These are phyloP conservation scores for Raphanus sativus DNA, from an alignment of 345 rosid species.

Conservation along the genomic window DNA sequence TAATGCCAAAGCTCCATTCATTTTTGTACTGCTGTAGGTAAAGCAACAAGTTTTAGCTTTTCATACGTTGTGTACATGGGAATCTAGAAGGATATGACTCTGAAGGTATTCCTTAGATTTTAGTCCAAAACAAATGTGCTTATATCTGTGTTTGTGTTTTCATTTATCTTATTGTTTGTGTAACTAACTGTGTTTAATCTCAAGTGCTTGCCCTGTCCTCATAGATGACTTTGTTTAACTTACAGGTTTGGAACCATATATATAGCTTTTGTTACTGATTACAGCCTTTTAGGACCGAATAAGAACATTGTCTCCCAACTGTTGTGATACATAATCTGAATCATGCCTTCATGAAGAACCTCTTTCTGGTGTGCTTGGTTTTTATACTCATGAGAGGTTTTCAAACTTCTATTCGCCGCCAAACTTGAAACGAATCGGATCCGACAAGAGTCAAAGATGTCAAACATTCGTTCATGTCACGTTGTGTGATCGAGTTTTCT, in stretches of 20 bases:
- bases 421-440: conserved; percentile 51
- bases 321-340: conserved; percentile 62
- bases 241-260: conserved; percentile 59
- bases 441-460: conserved; percentile 47
- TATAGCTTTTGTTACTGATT: neutral
- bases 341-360: conserved; percentile 48
- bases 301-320: conserved; percentile 47
- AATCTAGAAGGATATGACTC: conserved; percentile 95
- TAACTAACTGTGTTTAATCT: too few relatives aligned
- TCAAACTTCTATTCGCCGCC: neutral
- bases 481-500: conserved; percentile 71
- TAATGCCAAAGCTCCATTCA: conserved; percentile 5
- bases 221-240: conserved; percentile 96
- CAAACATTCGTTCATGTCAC: conserved; percentile 56
- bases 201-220: conserved; percentile 96
- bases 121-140: neutral
- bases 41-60: conserved; percentile 95
- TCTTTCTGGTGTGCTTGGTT: conserved; percentile 57
- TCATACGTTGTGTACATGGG: conserved; percentile 85
- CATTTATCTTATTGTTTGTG: conserved; percentile 1
- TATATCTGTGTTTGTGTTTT: neutral
- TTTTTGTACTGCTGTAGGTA: conserved; percentile 65
- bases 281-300: conserved; percentile 63
- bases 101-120: conserved; percentile 59
- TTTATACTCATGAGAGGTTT: neutral